Base-by-base conservation (phyloP, 1,284 basidiomycete genomes). In the Boletus subluridellus region DNA sequence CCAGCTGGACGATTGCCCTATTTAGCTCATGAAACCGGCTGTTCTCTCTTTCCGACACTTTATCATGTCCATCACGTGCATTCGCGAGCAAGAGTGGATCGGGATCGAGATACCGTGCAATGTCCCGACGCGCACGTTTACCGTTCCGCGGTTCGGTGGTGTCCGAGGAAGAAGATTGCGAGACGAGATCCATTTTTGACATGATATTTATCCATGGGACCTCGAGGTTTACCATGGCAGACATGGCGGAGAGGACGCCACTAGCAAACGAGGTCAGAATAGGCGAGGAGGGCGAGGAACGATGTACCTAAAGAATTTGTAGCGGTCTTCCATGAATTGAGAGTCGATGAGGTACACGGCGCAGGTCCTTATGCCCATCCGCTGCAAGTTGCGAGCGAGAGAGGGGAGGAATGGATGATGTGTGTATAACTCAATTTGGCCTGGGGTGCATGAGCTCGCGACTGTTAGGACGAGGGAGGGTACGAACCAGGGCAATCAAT, bases 121-220 rank as follows among this genome's bases (percentile, higher is more conserved):
- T 85, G 66, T 92, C 86, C 77, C 81, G 90, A 73, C 77, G 82
- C 57, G 79, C 83, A 67, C 84, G 87, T 65, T 84, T 82, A 65
- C 83, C 92, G 76, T 88, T 94, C 70, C 86, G 80, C 55, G 55
- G 84, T 81, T 63, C 82, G 80, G n/a, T 77, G 77, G 60, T 87
- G 10, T 73, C 73, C 9, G 72, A 67, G 7, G 69, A 73, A 6
- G 79, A 57, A 60, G 82, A 83, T 0, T 78, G 70, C 0, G 83
- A 92, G 38, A 99, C 91, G 32, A 99, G 82, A 74, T 99, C 97
- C 96, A 99, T 99, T 77, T 99, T 99, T 56, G 92, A 96, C 89
- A 99, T 94, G 71, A 99, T 78, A 66, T 99, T 99, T 63, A 99
- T 87, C 89, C 95, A 97, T 0, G 95, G 93, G 44, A 98, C 86